Evolutionary conservation across 306 rosid species (phyloP).

Genomic region (Sesbania bispinosa): DNA sequence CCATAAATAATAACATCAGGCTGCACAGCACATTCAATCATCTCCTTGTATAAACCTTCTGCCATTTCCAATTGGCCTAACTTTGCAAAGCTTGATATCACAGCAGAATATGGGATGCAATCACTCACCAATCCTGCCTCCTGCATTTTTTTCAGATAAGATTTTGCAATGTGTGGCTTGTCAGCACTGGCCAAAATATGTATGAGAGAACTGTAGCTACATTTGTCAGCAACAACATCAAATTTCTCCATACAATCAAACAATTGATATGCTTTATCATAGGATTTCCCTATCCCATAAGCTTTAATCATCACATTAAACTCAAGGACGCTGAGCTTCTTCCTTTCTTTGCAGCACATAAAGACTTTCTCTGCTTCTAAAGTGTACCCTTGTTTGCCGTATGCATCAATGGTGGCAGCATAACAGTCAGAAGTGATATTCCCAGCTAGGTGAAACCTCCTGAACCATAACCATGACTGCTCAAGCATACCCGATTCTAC

Average conservation of each 20-base stretch:
- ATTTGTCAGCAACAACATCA: constrained; percentile 58
- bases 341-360: constrained; percentile 56
- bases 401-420: constrained; percentile 79
- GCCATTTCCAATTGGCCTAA: constrained; percentile 63
- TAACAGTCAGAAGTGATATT: constrained; percentile 63
- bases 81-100: constrained; percentile 67
- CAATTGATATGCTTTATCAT: constrained; percentile 50
- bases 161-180: constrained; percentile 56
- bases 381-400: constrained; percentile 60
- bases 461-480: constrained; percentile 75
- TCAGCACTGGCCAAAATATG: constrained; percentile 65
- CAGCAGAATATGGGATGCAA: constrained; percentile 61
- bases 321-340: constrained; percentile 48
- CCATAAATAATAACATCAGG: constrained; percentile 70
- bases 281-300: constrained; percentile 62
- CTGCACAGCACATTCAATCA: constrained; percentile 54
- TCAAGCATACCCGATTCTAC: constrained; percentile 57
- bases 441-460: constrained; percentile 60
- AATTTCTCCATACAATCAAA: constrained; percentile 60
- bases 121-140: constrained; percentile 63
- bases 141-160: constrained; percentile 68
- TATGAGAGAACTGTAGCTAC: constrained; percentile 67
- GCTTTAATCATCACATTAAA: constrained; percentile 64
- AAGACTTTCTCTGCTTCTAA: constrained; percentile 79
- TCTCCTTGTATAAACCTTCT: constrained; percentile 54